Conservation (phyloP, 257 asterid genomes). For the Henckelia pumila region DNA sequence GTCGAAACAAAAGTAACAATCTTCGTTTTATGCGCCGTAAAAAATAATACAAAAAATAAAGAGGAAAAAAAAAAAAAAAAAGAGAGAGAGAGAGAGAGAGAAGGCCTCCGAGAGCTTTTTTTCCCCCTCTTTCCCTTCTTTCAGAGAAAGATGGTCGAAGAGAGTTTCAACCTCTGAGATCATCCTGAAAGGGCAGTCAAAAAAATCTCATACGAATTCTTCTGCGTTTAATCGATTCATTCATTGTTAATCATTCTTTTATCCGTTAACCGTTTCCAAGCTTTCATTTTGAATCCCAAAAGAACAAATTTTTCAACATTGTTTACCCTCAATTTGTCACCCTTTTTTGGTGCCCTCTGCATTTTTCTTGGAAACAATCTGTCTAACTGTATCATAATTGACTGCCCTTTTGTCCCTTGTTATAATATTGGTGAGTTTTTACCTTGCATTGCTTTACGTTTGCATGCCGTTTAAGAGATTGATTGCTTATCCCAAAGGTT, state of each 20-base stretch:
- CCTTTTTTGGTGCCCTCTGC: constrained; percentile 19
- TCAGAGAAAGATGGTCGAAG: constrained; percentile 64
- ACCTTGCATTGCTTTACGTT: constrained; percentile 28
- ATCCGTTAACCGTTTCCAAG: constrained; percentile 19
- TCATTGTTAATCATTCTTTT: constrained; percentile 3
- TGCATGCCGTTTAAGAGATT: constrained; percentile 32
- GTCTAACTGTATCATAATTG: neutral
- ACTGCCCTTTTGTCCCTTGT: constrained; percentile 32
- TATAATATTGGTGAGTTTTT: constrained; percentile 36
- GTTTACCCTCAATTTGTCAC: constrained; percentile 20
- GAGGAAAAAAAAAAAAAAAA: constrained; percentile 31
- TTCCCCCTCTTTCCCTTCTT: constrained; percentile 21
- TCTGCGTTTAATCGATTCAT: neutral
- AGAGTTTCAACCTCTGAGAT: constrained; percentile 80
- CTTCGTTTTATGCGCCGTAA: neutral
- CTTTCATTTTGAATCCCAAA: constrained; percentile 30
- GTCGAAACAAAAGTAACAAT: neutral
- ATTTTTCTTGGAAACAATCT: constrained; percentile 18
- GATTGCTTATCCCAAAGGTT: constrained; percentile 38
- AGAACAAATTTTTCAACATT: constrained; percentile 5
- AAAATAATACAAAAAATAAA: constrained; percentile 2
- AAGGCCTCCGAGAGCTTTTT: constrained; percentile 19
- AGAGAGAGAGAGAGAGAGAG: constrained; percentile 40
- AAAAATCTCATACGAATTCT: constrained; percentile 25
- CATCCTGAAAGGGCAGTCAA: constrained; percentile 77